A percentile compares a stretch with the other conserved stretches of the same genome.
These are phyloP conservation scores for Monosporozyma solicola DNA, from an alignment of 805 yeast species.

Conservation along the genomic window DNA sequence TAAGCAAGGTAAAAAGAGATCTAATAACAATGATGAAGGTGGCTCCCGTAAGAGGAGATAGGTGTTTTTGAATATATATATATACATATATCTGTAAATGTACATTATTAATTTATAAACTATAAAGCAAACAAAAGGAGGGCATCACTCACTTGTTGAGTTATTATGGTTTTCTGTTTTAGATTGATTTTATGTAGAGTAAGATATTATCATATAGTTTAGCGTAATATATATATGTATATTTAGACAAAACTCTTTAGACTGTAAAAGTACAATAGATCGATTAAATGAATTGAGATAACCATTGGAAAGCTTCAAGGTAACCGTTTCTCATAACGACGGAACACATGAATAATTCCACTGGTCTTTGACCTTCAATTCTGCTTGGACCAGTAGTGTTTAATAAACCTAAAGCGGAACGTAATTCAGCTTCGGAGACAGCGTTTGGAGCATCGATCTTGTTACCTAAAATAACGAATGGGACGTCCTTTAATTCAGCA, in stretches of 20 bases:
- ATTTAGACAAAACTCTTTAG: background rate
- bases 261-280: background rate
- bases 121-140: background rate
- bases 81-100: background rate
- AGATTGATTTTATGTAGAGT: background rate
- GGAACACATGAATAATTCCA: constrained; percentile 95
- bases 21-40: constrained; percentile 26
- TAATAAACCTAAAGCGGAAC: constrained; percentile 79
- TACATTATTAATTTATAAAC: background rate
- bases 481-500: constrained; percentile 83
- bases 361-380: constrained; percentile 72
- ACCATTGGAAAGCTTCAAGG: constrained; percentile 97
- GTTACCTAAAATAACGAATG: constrained; percentile 91
- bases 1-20: constrained; percentile 58
- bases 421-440: constrained; percentile 87
- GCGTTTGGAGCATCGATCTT: constrained; percentile 93
- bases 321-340: constrained; percentile 98
- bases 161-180: background rate
- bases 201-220: background rate
- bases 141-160: background rate
- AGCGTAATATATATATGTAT: background rate
- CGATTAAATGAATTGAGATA: constrained; percentile 79
- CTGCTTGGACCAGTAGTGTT: constrained; percentile 83
- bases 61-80: background rate
- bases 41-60: constrained; percentile 22